Percentiles rank a stretch among this genome's conserved stretches.
Evolutionary conservation across 2,329 filamentous ascomycete species (phyloP).

Genomic region (Penicillium sp.): DNA sequence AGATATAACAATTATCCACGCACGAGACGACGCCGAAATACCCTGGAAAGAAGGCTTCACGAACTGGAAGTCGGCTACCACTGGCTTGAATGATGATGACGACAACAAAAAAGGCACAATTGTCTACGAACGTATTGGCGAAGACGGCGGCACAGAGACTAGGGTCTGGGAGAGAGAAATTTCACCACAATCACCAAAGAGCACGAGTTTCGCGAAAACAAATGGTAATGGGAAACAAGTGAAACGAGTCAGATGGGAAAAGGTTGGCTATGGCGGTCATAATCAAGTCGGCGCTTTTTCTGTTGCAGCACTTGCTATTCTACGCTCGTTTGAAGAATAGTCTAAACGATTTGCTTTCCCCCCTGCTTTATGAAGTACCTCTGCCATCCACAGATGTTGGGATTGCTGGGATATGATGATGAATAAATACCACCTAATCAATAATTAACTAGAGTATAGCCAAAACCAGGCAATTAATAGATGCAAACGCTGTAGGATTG

Average conservation of each 20-base stretch:
- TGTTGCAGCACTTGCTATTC: slow-evolving; percentile 33
- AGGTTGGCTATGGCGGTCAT: slow-evolving; percentile 42
- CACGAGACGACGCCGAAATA: slow-evolving; percentile 77
- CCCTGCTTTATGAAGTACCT: no score
- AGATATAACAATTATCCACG: slow-evolving; percentile 71
- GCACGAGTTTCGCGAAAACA: not conserved
- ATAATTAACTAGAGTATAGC: not conserved
- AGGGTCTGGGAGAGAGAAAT: slow-evolving; percentile 35
- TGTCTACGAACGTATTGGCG: slow-evolving; percentile 25
- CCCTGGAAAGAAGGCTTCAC: slow-evolving; percentile 54
- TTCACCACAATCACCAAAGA: not conserved
- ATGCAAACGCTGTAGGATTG: not conserved
- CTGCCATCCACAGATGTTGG: no score
- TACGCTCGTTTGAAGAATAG: slow-evolving; percentile 36
- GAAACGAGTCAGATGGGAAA: slow-evolving; percentile 43
- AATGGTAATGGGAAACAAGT: slow-evolving; percentile 15
- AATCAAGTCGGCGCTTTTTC: slow-evolving; percentile 40
- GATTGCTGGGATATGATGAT: not conserved
- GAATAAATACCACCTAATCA: not conserved
- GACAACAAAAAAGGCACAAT: slow-evolving; percentile 24
- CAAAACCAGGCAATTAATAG: not conserved
- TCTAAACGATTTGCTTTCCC: not conserved
- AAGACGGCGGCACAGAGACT: slow-evolving; percentile 29
- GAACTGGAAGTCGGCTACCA: slow-evolving; percentile 38
- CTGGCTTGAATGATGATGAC: slow-evolving; percentile 16